A percentile compares a stretch with the other conserved stretches of the same genome.
Evolutionary conservation across 2,329 filamentous ascomycete genomes (phyloP).

Genomic region (Scytalidium sp.): DNA sequence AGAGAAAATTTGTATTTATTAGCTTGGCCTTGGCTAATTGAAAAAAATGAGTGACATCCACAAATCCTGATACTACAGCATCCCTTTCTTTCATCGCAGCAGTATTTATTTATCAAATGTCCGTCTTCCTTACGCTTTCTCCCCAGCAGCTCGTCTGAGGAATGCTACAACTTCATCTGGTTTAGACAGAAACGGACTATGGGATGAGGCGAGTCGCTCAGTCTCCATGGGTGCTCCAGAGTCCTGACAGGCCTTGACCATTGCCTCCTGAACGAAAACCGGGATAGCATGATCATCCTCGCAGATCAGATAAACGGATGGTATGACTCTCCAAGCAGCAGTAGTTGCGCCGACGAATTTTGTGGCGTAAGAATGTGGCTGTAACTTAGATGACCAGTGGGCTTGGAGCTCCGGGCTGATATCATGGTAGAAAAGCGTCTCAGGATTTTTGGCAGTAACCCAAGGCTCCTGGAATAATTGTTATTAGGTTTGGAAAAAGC

Average conservation of each 20-base stretch:
- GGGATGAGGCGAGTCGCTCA: conserved; percentile 9
- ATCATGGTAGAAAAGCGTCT: conserved; percentile 11
- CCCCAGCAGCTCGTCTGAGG: conserved; percentile 9
- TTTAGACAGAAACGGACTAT: conserved; percentile 12
- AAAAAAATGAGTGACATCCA: no score
- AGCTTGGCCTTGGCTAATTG: no score
- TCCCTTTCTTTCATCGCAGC: no score
- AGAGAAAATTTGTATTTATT: no score
- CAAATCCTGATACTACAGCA: no score
- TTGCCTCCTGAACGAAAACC: conserved; percentile 9
- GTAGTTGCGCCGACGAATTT: conserved; percentile 5
- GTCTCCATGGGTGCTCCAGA: conserved; percentile 8
- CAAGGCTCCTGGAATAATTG: no score
- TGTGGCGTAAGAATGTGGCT: conserved; percentile 11
- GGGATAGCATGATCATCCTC: conserved; percentile 14
- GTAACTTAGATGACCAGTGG: conserved; percentile 9
- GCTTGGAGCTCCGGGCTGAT: conserved; percentile 8
- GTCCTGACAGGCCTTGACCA: conserved; percentile 8
- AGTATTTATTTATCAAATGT: no score
- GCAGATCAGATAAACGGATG: conserved; percentile 13
- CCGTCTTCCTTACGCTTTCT: not conserved
- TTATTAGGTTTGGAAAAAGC: no score
- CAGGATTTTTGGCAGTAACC: conserved; percentile 1
- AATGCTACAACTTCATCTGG: conserved; percentile 8
- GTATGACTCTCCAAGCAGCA: conserved; percentile 14